phyloP scores from a whole-genome alignment of 2,329 filamentous ascomycete species.

The Apiospora kogelbergensis region DNA sequence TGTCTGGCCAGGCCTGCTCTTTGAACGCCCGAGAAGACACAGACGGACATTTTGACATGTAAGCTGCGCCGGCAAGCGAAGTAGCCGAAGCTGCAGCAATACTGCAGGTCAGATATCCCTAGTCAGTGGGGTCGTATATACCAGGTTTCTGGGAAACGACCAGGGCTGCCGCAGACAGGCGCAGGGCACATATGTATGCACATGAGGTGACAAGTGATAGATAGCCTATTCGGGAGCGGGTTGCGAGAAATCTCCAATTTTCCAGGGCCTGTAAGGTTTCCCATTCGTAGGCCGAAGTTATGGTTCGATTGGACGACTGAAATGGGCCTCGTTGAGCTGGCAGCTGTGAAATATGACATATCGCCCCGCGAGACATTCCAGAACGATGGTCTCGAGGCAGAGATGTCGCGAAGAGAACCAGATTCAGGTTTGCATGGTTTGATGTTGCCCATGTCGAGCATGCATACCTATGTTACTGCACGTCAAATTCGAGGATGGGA shows the following conservation, averaged over 20 bases:
- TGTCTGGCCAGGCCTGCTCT: not conserved
- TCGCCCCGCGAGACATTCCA: not conserved
- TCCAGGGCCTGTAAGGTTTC: not conserved
- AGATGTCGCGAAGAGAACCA: not conserved
- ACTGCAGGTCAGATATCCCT: not conserved
- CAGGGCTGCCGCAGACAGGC: not conserved
- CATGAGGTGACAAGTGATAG: not conserved
- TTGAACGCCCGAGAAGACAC: not conserved
- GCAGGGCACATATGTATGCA: not conserved
- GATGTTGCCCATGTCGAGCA: not conserved
- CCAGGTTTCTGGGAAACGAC: not conserved
- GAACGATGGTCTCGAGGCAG: not conserved
- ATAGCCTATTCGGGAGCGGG: not conserved
- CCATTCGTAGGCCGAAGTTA: not conserved
- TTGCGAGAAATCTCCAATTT: not conserved
- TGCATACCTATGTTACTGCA: not conserved
- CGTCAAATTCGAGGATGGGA: not conserved
- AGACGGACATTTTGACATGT: not conserved
- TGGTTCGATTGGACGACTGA: not conserved
- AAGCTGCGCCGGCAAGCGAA: not conserved
- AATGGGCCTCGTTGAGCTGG: not conserved
- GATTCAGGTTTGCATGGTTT: not conserved
- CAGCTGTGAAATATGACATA: not conserved
- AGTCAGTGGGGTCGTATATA: not conserved
- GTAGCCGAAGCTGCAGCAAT: constrained; percentile 4